Base-by-base conservation (phyloP, 768 basidiomycete species). In the Lenzites betulinus region DNA sequence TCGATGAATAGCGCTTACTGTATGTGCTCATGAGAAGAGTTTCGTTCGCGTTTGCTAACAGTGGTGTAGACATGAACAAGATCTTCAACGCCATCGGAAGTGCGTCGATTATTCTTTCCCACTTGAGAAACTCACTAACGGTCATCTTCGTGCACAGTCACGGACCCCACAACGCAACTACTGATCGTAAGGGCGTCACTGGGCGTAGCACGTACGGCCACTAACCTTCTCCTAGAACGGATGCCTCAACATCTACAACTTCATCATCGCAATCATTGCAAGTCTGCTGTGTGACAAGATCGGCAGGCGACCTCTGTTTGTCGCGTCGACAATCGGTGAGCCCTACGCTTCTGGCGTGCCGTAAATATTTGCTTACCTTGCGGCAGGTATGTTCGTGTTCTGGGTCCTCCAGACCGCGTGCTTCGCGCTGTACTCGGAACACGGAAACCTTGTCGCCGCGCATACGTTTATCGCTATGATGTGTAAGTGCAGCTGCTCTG, bases 221-320 rank as follows among this genome's bases (percentile, higher is more conserved):
- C 36, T 50, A 39, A 26, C 28, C 2, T n/a, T 3, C 20, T 8
- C 26, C 5, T 62, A 83, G 79, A 85, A 86, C 65, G 83, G 81
- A 51, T 67, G 81, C 57, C 71, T 85, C 35, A 79, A 81, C 64
- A 81, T 85, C 60, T 85, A 74, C 71, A 84, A 85, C 70, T 80
- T 86, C 51, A 69, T 81, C 58, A 74, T 83, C 44, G 82, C 83
- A n/a, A 72, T 83, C 51, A 51, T 72, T 25, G 81, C 82, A 30
- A 80, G 78, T 26, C 73, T 82, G 56, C 70, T 81, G 20, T 80
- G 79, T 54, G 83, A 85, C 62, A 73, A 75, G 39, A 73, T 76
- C 43, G 83, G 85, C 16, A 70, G 85, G 44, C 77, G 83, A 1
- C 77, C 73, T 4, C 69, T 85, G 35, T 84, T 83, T 74, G 71